Evolutionary conservation across 164 flowering plant genomes (phyloP).

Genomic region (Litsea cubeba): DNA sequence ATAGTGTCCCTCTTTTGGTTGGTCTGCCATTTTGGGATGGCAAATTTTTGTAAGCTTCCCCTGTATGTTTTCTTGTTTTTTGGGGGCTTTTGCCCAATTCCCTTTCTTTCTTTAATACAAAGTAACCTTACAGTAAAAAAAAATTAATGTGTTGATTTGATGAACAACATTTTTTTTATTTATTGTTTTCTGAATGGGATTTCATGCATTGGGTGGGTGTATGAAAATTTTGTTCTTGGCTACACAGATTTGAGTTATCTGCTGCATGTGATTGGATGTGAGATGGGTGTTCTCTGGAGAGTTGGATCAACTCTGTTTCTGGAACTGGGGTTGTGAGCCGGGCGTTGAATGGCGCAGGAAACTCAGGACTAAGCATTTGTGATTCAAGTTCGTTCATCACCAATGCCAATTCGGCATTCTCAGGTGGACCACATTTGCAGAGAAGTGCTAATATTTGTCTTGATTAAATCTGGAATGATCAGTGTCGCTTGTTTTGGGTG

Average conservation of each 20-base stretch:
- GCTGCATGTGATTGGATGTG: neutral
- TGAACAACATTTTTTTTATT: too few species aligned
- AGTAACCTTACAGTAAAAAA: too few species aligned
- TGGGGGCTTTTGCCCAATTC: too few species aligned
- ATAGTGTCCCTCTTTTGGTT: too few species aligned
- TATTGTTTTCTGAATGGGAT: neutral
- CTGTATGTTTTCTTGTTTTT: too few species aligned
- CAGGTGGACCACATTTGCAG: conserved; percentile 94
- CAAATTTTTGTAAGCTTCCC: too few species aligned
- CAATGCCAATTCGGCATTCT: conserved; percentile 88
- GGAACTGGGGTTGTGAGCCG: conserved; percentile 69
- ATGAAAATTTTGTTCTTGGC: neutral
- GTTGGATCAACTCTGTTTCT: conserved; percentile 54
- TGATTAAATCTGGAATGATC: too few species aligned
- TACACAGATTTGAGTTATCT: neutral
- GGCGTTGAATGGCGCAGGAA: conserved; percentile 59
- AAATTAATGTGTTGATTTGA: too few species aligned
- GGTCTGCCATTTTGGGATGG: too few species aligned
- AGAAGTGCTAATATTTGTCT: conserved; percentile 73
- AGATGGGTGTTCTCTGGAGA: conserved; percentile 25
- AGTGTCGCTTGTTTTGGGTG: too few species aligned
- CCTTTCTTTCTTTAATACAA: too few species aligned
- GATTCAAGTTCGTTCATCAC: conserved; percentile 72
- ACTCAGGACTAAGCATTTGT: conserved; percentile 90
- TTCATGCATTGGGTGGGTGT: too few species aligned